Conservation (phyloP, 768 basidiomycete genomes). For the Artomyces pyxidatus region DNA sequence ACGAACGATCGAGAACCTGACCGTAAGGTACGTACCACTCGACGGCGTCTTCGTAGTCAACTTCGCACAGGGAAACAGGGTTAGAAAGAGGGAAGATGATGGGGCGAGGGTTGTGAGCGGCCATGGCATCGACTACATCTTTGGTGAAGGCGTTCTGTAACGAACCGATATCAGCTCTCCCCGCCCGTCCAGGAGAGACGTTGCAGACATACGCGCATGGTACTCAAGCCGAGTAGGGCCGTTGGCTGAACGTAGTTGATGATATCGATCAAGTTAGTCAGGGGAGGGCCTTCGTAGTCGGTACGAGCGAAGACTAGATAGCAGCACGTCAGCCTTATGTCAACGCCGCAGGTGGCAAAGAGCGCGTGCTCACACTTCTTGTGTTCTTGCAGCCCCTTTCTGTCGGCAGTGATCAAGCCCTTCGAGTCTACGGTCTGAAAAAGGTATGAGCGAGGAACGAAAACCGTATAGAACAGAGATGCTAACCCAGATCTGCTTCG, state of each 20-base stretch:
- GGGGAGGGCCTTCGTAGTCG: slow-evolving; percentile 71
- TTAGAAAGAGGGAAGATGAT: slow-evolving; percentile 94
- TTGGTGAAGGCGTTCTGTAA: slow-evolving; percentile 65
- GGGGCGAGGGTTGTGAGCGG: slow-evolving; percentile 71
- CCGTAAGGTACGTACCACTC: slow-evolving; percentile 37
- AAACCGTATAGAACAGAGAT: neutral
- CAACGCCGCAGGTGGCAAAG: neutral
- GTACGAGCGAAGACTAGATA: slow-evolving; percentile 67
- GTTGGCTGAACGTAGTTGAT: slow-evolving; percentile 81
- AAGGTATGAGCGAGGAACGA: neutral
- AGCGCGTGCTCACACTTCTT: slow-evolving; percentile 56
- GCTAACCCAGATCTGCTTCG: slow-evolving; percentile 61
- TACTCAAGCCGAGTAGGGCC: slow-evolving; percentile 81
- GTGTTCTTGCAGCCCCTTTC: slow-evolving; percentile 69
- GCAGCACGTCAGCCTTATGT: slow-evolving; percentile 2
- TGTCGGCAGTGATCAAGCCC: slow-evolving; percentile 72
- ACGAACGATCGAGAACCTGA: neutral
- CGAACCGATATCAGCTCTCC: slow-evolving; percentile 4
- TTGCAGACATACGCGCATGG: slow-evolving; percentile 45
- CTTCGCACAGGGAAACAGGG: slow-evolving; percentile 75
- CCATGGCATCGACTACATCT: slow-evolving; percentile 69
- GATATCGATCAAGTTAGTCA: slow-evolving; percentile 72
- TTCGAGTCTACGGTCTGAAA: slow-evolving; percentile 58
- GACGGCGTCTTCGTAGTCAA: slow-evolving; percentile 71
- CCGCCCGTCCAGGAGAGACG: slow-evolving; percentile 1